Evolutionary conservation across 129 eudicot genomes (phyloP), one percentile per base, ranked within the genome.

Genomic region (Flaveria brownii): DNA sequence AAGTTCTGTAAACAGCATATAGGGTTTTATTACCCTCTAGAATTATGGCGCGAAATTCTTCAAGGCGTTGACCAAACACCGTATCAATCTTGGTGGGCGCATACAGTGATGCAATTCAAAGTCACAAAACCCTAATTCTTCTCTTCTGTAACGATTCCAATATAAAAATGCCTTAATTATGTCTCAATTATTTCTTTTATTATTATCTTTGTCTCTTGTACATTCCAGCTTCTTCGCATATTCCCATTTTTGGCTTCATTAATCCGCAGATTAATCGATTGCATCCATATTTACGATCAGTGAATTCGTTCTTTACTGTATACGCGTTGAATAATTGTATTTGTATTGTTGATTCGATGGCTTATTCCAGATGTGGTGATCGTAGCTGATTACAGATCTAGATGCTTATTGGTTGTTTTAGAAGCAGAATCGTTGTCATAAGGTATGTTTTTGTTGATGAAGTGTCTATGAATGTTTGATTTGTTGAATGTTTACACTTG

Each of bases 11-110:
- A 33, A 54, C 9, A 41, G 63, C 39, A 65, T 42, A 15, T 45
- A 9, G 12, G 46, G 72, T 63, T 64, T 64, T 50, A 20, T 45
- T 45, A 45, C 78, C 28, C 47, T 16, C 50, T 4, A 55, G 9
- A 66, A 80, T 65, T 73, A 73, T 80, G 84, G 79, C 84, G 84
- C 75, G 84, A 28, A 79, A 39, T 62, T 79, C 57, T 22, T 50
- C 57, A 26, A 63, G 14, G 63, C 63, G 79, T 80, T 80, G 84
- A 80, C 84, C 79, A 17, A 73, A 26, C 3, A 73, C 52, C 70
- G 5, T 50, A 74, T 73, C 79, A 73, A 73, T 65, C 47, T 64
- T 64, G 60, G 59, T 72, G 22, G 70, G 83, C 83, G 83, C 61
- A 59, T 65, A 79, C 69, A 11, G 68, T 52, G 42, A 72, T 39